A percentile compares a stretch with the other conserved stretches of the same genome.
phyloP scores from a whole-genome alignment of 2,329 filamentous ascomycete species.

The Didymellaceae sp. region DNA sequence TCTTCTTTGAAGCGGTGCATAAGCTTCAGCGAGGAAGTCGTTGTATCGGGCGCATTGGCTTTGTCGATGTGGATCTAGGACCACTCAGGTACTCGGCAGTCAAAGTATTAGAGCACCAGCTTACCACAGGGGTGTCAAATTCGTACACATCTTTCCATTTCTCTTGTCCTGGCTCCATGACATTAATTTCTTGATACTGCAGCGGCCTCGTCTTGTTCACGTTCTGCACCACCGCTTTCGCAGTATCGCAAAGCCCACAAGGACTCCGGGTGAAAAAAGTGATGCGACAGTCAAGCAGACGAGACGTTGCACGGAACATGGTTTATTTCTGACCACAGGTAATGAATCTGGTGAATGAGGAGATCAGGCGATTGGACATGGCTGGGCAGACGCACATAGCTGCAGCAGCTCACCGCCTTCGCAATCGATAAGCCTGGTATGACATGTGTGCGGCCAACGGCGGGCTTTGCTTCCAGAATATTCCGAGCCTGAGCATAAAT shows the following conservation, averaged over 20 bases:
- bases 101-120: slow-evolving; percentile 18
- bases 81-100: slow-evolving; percentile 31
- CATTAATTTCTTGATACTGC: slow-evolving; percentile 71
- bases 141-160: slow-evolving; percentile 78
- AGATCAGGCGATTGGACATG: not conserved
- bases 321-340: slow-evolving; percentile 1
- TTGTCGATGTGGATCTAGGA: slow-evolving; percentile 68
- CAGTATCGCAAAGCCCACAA: slow-evolving; percentile 73
- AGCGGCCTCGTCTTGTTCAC: slow-evolving; percentile 73
- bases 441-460: slow-evolving; percentile 12
- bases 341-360: not conserved
- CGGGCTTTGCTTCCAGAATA: slow-evolving; percentile 43
- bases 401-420: slow-evolving; percentile 27
- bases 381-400: slow-evolving; percentile 9
- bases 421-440: slow-evolving; percentile 12
- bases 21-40: slow-evolving; percentile 68
- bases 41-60: slow-evolving; percentile 54
- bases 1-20: slow-evolving; percentile 78
- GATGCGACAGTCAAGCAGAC: slow-evolving; percentile 59
- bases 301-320: slow-evolving; percentile 44
- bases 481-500: slow-evolving; percentile 34
- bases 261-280: slow-evolving; percentile 77
- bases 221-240: slow-evolving; percentile 70
- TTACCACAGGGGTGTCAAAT: slow-evolving; percentile 81
- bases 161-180: slow-evolving; percentile 67